Evolutionary conservation across 352 stramenopile species (phyloP), one percentile per base, ranked within the genome.

Genomic region (Phytophthora syringae): DNA sequence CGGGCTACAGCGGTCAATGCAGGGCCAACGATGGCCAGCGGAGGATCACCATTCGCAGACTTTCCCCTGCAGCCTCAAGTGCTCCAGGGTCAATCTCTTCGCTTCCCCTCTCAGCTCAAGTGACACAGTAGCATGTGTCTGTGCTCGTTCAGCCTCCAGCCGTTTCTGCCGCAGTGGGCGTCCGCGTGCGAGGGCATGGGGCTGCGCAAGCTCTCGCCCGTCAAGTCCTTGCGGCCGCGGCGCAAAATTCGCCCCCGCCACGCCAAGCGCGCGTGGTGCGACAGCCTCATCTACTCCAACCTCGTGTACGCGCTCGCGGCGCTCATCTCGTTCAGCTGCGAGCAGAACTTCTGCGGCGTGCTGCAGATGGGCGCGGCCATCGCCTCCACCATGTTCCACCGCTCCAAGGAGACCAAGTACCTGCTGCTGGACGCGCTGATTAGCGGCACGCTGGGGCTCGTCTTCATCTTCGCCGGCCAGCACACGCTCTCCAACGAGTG

Each of bases 391-490:
- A 78, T 90, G 69, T 94, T 94, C 69, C 86, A 94, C 58, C 82
- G 86, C 34, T 90, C 80, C 36, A 90, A 91, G 69, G 86, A 94
- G 70, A 94, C 86, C 70, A 88, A 86, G 72, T 94, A 89, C 66
- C 63, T 94, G 42, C 64, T 89, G 30, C 67, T 94, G 25, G 86
- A 94, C 64, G 86, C 84, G n/a, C 65, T 86, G 47, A 90, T 94
- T 60, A 92, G 82, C 60, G 84, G 80, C 51, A 88, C 79, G 40
- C 76, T 94, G 12, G 82, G 72, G 24, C 34, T 90, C 57, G 67
- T 94, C 60, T 92, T 89, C 56, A 58, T 91, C 20, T 92, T 85
- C 57, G 82, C 87, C 24, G 76, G 80, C 2, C 67, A 84, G 65
- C 81, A 89, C 70, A 82, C 79, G 52, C 65, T 89, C 39, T 70